These are phyloP conservation scores for Gossypium stocksii DNA, from an alignment of 345 rosid species.

Conservation along the genomic window DNA sequence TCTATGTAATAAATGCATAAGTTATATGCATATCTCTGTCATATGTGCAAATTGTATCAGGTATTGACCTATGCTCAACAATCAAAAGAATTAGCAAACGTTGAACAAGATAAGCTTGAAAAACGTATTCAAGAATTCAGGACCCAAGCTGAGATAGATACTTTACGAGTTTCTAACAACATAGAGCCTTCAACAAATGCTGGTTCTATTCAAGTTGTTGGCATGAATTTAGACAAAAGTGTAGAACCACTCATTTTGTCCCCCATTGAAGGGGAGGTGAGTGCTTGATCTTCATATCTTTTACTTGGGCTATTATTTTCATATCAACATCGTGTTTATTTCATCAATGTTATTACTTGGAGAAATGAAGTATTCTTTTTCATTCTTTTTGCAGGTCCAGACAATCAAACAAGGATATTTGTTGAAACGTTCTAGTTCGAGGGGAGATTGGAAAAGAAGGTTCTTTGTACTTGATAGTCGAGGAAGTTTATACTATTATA, in stretches of 20 bases:
- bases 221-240: constrained; percentile 41
- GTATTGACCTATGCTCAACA: constrained; percentile 79
- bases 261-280: constrained; percentile 64
- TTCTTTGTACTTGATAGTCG: constrained; percentile 81
- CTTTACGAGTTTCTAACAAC: constrained; percentile 38
- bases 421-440: constrained; percentile 59
- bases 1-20: not conserved
- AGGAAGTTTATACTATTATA: constrained; percentile 71
- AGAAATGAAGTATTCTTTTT: constrained; percentile 9
- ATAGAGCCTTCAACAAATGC: constrained; percentile 36
- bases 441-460: constrained; percentile 84
- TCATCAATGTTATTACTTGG: not conserved
- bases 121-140: constrained; percentile 89
- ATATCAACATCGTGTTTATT: not conserved
- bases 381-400: constrained; percentile 37
- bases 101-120: constrained; percentile 76
- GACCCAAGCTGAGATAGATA: constrained; percentile 70
- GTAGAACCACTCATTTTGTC: constrained; percentile 50
- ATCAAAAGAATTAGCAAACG: constrained; percentile 69
- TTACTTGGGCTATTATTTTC: not conserved
- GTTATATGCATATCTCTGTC: not conserved
- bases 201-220: constrained; percentile 39
- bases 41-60: constrained; percentile 26
- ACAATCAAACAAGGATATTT: constrained; percentile 80
- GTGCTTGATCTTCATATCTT: constrained; percentile 10